These are phyloP conservation scores for Arthrocladium fulminans DNA, from an alignment of 2,329 filamentous ascomycete genomes.

Conservation along the genomic window DNA sequence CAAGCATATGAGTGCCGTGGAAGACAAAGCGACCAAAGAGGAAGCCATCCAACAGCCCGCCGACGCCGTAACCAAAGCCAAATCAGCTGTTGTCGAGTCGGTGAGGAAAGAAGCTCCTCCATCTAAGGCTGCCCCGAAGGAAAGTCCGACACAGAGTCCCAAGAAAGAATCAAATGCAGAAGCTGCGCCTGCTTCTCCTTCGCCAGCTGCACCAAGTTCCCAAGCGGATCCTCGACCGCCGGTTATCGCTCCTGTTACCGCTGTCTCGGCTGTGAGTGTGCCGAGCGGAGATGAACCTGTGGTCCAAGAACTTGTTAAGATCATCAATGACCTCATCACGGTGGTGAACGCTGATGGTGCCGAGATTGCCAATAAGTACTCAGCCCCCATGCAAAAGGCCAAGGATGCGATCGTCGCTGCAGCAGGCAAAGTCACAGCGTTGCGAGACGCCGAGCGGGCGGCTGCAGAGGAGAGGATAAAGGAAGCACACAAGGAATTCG, in stretches of 20 bases:
- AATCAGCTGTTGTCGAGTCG: slow-evolving; percentile 28
- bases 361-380: slow-evolving; percentile 57
- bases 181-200: slow-evolving; percentile 25
- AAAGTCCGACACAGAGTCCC: slow-evolving; percentile 25
- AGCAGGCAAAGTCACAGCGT: slow-evolving; percentile 63
- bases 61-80: slow-evolving; percentile 24
- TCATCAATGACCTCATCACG: slow-evolving; percentile 91
- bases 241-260: slow-evolving; percentile 42
- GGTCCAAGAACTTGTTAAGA: slow-evolving; percentile 86
- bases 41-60: slow-evolving; percentile 10
- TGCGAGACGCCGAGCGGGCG: slow-evolving; percentile 61
- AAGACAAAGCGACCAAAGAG: slow-evolving; percentile 16
- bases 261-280: slow-evolving; percentile 70
- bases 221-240: slow-evolving; percentile 31
- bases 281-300: slow-evolving; percentile 72
- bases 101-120: slow-evolving; percentile 24
- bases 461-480: slow-evolving; percentile 67
- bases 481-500: slow-evolving; percentile 66
- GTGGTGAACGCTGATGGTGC: slow-evolving; percentile 76
- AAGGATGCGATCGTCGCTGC: slow-evolving; percentile 74
- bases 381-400: slow-evolving; percentile 69
- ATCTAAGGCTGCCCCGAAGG: slow-evolving; percentile 24
- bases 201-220: slow-evolving; percentile 24
- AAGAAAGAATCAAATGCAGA: slow-evolving; percentile 23
- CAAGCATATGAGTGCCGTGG: slow-evolving; percentile 39